phyloP scores from a whole-genome alignment of 805 yeast genomes.

The Ogataea trehalophila region DNA sequence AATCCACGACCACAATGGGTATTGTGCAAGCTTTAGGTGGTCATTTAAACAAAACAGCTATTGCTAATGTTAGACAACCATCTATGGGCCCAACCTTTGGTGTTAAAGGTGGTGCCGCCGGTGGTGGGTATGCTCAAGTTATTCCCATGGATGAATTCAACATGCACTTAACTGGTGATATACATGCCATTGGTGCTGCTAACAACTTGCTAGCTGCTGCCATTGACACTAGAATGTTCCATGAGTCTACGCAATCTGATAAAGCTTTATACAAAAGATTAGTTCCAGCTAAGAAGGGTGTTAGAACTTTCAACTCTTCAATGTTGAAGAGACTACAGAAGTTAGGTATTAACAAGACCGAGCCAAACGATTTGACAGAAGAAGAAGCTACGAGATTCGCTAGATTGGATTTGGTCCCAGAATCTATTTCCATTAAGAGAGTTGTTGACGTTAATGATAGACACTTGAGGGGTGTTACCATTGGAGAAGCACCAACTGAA shows the following conservation, averaged over 20 bases:
- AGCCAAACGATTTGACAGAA: constrained; percentile 67
- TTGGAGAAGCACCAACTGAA: constrained; percentile 81
- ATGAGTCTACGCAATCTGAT: constrained; percentile 69
- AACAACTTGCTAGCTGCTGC: constrained; percentile 81
- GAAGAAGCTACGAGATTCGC: constrained; percentile 65
- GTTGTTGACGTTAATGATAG: constrained; percentile 84
- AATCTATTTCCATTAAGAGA: constrained; percentile 74
- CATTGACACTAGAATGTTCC: constrained; percentile 81
- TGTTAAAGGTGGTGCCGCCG: constrained; percentile 88
- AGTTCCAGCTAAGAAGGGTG: constrained; percentile 72
- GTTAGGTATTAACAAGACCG: constrained; percentile 62
- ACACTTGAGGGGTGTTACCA: constrained; percentile 70
- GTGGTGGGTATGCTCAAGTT: constrained; percentile 85
- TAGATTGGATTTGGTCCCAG: constrained; percentile 72
- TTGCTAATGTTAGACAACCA: constrained; percentile 84
- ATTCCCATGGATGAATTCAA: constrained; percentile 88
- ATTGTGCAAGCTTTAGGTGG: constrained; percentile 79
- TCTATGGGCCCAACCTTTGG: constrained; percentile 89
- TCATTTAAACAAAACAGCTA: constrained; percentile 59
- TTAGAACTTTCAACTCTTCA: constrained; percentile 59
- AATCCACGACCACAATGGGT: constrained; percentile 80
- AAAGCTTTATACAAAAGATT: constrained; percentile 69
- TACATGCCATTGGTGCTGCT: constrained; percentile 80
- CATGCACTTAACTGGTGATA: constrained; percentile 83
- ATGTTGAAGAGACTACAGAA: constrained; percentile 65